Base-by-base conservation (phyloP, 345 rosid species). In the Combretum micranthum region DNA sequence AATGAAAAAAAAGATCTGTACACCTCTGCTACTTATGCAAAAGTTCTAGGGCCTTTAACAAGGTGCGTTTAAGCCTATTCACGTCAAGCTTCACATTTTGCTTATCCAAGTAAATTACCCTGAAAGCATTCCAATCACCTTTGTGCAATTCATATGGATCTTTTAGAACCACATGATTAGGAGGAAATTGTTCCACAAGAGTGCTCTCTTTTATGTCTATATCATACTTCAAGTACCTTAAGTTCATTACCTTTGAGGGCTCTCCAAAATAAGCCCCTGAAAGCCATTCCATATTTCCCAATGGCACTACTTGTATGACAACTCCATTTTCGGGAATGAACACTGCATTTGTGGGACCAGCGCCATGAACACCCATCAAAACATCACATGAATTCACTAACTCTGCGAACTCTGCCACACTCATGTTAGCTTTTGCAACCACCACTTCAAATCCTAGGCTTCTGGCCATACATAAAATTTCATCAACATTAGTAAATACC, bases 251-350 rank as follows among this genome's bases (percentile, higher is more conserved):
- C 15, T 9, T 23, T 13, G 45, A 42, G 6, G 66, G 66, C 17
- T 25, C 59, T 37, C 66, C 59, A 17, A 12, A 62, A 32, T 53
- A 53, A 17, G 46, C 47, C 20, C 39, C 42, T 4, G 14, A 22
- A 4, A 25, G 19, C 66, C 53, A 62, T 16, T 62, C 66, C 19
- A 10, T 15, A 32, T 32, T 32, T 7, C 59, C 59, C 15, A 62
- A 25, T 7, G 25, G 52, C 32, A 62, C 59, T 9, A 62, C 48
- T 45, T 52, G 59, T 20, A 62, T 25, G 15, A 46, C 17, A 25
- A 62, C 46, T 15, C 20, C 23, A 2, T 14, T 16, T 3, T 32
- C 53, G 11, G 46, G 12, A 52, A 37, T 2, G 50, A 46, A 20
- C 11, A 62, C 20, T 52, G 22, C 50, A 37, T 62, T 23, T 0